phyloP scores from a whole-genome alignment of 2,329 filamentous ascomycete species.

The Epichloe scottii region DNA sequence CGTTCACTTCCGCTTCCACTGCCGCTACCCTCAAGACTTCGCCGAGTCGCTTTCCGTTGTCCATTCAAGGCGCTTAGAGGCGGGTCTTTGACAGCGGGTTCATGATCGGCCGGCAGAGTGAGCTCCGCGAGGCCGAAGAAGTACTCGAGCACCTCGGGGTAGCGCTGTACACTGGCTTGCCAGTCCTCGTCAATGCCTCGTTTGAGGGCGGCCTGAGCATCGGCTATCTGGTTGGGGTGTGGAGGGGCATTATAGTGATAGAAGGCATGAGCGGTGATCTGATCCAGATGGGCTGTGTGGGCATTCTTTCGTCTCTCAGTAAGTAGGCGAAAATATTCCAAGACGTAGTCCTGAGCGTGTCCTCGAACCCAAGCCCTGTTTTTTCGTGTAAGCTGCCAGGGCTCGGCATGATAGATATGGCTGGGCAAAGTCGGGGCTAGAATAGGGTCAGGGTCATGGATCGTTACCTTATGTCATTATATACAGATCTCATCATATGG shows the following conservation, averaged over 20 bases:
- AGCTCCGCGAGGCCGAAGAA: constrained; percentile 62
- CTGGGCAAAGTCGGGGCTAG: no score
- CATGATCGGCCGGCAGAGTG: constrained; percentile 49
- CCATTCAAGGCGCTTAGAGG: constrained; percentile 42
- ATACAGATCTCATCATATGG: constrained; percentile 50
- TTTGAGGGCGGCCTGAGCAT: constrained; percentile 54
- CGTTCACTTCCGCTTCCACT: constrained; percentile 1
- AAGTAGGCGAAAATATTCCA: constrained; percentile 50
- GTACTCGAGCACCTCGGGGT: constrained; percentile 72
- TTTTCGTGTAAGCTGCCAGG: constrained; percentile 7
- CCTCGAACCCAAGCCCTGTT: constrained; percentile 49
- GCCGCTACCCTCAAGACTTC: constrained; percentile 11
- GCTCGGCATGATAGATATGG: no score
- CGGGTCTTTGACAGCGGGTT: constrained; percentile 45
- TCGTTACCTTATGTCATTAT: constrained; percentile 49
- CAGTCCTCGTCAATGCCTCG: constrained; percentile 69
- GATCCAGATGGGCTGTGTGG: constrained; percentile 43
- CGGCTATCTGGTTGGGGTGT: constrained; percentile 48
- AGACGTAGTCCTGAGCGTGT: constrained; percentile 55
- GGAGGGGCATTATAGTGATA: constrained; percentile 46
- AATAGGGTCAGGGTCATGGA: background rate
- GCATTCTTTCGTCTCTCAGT: constrained; percentile 47
- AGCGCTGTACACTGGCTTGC: constrained; percentile 61
- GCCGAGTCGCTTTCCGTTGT: constrained; percentile 33
- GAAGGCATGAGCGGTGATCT: constrained; percentile 40